These are phyloP conservation scores for Candida anglica DNA, from an alignment of 805 yeast genomes.

Conservation along the genomic window DNA sequence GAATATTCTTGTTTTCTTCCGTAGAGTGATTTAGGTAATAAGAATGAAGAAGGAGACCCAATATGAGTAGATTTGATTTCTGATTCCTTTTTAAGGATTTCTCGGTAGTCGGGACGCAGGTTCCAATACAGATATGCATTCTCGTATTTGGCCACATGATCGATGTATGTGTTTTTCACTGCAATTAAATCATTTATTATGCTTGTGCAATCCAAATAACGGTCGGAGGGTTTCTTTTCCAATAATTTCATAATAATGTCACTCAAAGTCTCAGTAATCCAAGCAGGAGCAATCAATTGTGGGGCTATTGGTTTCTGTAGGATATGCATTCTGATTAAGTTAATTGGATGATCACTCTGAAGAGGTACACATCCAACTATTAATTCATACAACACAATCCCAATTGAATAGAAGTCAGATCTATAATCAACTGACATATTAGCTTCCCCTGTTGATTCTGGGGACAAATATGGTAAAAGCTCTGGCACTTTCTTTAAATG, in stretches of 20 bases:
- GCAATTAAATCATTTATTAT: conserved; percentile 33
- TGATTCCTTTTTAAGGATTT: too few species aligned
- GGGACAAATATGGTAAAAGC: conserved; percentile 45
- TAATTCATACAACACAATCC: conserved; percentile 48
- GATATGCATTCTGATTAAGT: conserved; percentile 37
- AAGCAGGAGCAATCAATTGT: conserved; percentile 16
- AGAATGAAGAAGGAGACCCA: conserved; percentile 7
- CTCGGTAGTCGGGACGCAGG: too few species aligned
- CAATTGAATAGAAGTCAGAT: conserved; percentile 47
- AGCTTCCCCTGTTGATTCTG: conserved; percentile 43
- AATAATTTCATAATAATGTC: conserved; percentile 39
- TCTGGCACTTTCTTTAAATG: conserved; percentile 34
- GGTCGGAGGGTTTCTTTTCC: conserved; percentile 33
- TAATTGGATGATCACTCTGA: conserved; percentile 33
- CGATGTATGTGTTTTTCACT: conserved; percentile 17
- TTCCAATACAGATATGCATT: too few species aligned
- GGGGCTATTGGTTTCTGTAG: conserved; percentile 41
- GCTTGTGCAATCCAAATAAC: conserved; percentile 32
- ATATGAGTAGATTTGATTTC: background rate
- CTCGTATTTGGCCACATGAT: conserved; percentile 5
- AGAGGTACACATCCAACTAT: conserved; percentile 44
- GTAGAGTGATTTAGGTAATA: conserved; percentile 5
- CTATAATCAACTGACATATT: conserved; percentile 39
- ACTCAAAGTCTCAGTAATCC: conserved; percentile 29
- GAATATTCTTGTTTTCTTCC: conserved; percentile 12